Evolutionary conservation across 768 basidiomycete species (phyloP).

Genomic region (Pleurotus platypus): DNA sequence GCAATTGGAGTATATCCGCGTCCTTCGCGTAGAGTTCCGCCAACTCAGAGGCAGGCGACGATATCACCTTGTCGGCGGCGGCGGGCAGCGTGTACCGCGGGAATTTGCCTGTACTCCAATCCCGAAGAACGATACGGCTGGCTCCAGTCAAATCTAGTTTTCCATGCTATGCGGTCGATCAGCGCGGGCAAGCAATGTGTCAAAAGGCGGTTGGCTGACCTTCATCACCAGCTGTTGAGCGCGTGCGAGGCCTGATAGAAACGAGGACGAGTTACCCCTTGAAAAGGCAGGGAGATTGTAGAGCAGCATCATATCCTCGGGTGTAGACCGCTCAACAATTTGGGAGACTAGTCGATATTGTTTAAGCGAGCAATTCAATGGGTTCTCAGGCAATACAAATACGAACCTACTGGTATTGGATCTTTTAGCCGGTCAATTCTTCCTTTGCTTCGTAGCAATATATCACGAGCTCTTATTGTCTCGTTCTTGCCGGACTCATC

Average conservation of each 20-base stretch:
- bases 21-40: constrained; percentile 41
- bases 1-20: constrained; percentile 41
- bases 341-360: constrained; percentile 46
- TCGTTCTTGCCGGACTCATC: constrained; percentile 30
- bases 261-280: constrained; percentile 62
- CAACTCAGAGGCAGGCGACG: constrained; percentile 13
- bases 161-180: constrained; percentile 50
- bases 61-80: constrained; percentile 20
- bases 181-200: not conserved
- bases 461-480: constrained; percentile 57
- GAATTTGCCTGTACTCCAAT: constrained; percentile 79
- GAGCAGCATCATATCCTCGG: constrained; percentile 86
- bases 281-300: constrained; percentile 82
- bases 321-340: constrained; percentile 63
- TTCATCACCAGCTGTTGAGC: constrained; percentile 74
- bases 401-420: constrained; percentile 64
- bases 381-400: not conserved
- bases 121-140: constrained; percentile 74
- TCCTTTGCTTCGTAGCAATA: constrained; percentile 76
- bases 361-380: constrained; percentile 11
- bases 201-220: constrained; percentile 33
- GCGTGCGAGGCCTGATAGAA: constrained; percentile 76
- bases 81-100: constrained; percentile 67
- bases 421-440: constrained; percentile 85
- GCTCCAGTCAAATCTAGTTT: constrained; percentile 70